Conservation (phyloP, 2,329 filamentous ascomycete species). For the Sarocladium oryzae region DNA sequence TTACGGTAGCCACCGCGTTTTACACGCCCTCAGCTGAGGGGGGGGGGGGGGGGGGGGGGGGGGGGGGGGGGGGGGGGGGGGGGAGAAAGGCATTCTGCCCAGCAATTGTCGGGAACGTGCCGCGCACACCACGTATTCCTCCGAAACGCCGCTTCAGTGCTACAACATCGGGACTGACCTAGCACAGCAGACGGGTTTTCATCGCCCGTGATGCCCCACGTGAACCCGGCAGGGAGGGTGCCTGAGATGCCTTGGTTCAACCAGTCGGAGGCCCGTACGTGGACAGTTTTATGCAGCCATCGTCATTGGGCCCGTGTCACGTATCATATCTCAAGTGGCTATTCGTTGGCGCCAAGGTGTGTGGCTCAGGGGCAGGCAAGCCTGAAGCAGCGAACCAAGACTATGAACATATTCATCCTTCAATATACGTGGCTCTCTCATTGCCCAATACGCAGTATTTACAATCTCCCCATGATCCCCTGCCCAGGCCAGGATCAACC, state of each 20-base stretch:
- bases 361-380: no score
- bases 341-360: no score
- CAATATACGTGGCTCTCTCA: background rate
- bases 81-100: no score
- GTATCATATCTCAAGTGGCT: no score
- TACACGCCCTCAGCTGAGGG: no score
- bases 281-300: background rate
- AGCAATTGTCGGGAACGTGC: no score
- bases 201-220: constrained; percentile 2
- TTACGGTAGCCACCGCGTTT: no score
- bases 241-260: background rate
- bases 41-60: no score
- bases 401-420: no score
- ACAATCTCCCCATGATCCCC: background rate
- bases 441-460: background rate
- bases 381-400: no score
- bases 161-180: constrained; percentile 5
- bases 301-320: background rate
- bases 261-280: background rate
- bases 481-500: background rate
- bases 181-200: background rate
- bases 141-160: background rate
- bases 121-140: no score
- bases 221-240: background rate
- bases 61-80: no score